These are phyloP conservation scores for Suillus luteus DNA, from an alignment of 768 basidiomycete species.

Conservation along the genomic window DNA sequence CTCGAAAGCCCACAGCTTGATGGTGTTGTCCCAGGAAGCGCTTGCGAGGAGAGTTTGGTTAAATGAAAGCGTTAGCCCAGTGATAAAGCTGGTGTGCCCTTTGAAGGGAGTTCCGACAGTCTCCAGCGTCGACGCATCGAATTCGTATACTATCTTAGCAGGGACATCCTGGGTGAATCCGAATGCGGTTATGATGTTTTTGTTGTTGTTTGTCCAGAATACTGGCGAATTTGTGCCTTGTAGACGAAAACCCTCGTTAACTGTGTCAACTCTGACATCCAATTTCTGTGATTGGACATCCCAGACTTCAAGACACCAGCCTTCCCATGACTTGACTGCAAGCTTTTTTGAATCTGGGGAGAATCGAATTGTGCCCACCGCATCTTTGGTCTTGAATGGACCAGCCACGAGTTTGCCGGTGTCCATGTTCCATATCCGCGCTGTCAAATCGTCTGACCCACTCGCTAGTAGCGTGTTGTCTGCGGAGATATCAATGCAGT, in stretches of 20 bases:
- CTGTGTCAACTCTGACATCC: neutral
- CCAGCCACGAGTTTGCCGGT: neutral
- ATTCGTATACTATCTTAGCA: neutral
- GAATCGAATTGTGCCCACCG: neutral
- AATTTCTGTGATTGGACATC: constrained; percentile 1
- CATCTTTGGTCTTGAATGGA: neutral
- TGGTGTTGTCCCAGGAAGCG: fast-evolving
- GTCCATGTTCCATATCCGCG: neutral
- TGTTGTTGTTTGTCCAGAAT: neutral
- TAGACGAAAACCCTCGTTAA: no score
- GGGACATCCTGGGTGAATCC: neutral
- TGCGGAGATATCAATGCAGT: neutral
- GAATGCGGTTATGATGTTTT: neutral
- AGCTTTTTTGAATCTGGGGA: neutral
- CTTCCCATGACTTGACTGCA: fast-evolving
- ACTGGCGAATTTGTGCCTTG: neutral
- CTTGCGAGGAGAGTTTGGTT: neutral
- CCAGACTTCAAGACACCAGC: neutral
- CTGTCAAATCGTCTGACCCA: neutral
- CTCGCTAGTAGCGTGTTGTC: neutral
- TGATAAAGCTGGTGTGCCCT: neutral
- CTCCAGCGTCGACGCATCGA: neutral
- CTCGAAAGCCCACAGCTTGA: neutral
- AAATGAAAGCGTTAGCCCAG: neutral
- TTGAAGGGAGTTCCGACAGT: neutral